Evolutionary conservation across 805 yeast species (phyloP).

Genomic region (Komagataella pastoris): DNA sequence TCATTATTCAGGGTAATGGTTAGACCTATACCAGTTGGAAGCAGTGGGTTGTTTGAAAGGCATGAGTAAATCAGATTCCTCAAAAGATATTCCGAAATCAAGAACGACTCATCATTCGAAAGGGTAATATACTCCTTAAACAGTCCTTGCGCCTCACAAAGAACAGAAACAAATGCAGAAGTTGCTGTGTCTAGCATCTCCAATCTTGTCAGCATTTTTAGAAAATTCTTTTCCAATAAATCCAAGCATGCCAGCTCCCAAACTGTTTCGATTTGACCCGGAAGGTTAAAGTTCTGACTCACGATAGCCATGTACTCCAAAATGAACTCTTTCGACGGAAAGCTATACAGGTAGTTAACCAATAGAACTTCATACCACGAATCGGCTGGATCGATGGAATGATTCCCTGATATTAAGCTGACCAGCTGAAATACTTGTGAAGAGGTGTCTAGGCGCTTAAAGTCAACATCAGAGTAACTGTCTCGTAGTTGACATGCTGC

Average conservation of each 20-base stretch:
- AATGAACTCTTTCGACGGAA: slow-evolving; percentile 34
- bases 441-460: slow-evolving; percentile 15
- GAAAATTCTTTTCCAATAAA: slow-evolving; percentile 39
- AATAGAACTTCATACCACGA: slow-evolving; percentile 58
- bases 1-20: slow-evolving; percentile 33
- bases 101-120: slow-evolving; percentile 4
- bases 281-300: slow-evolving; percentile 19
- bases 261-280: slow-evolving; percentile 13
- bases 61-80: slow-evolving; percentile 43
- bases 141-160: slow-evolving; percentile 53
- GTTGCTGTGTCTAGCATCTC: slow-evolving; percentile 51
- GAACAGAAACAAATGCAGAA: slow-evolving; percentile 45
- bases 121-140: slow-evolving; percentile 23
- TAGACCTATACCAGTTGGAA: slow-evolving; percentile 61
- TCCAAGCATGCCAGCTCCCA: slow-evolving; percentile 48
- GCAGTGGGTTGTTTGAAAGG: slow-evolving; percentile 34
- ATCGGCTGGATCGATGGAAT: slow-evolving; percentile 35
- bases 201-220: slow-evolving; percentile 43
- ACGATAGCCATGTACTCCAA: slow-evolving; percentile 26
- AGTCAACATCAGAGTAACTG: slow-evolving; percentile 13
- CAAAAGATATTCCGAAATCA: slow-evolving; percentile 9
- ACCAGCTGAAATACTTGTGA: slow-evolving; percentile 27
- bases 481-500: slow-evolving; percentile 37
- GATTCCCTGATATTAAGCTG: slow-evolving; percentile 31
- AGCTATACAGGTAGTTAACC: slow-evolving; percentile 31